Evolutionary conservation across 345 rosid genomes (phyloP), one percentile per base, ranked within the genome.

Genomic region (Populus euphratica): DNA sequence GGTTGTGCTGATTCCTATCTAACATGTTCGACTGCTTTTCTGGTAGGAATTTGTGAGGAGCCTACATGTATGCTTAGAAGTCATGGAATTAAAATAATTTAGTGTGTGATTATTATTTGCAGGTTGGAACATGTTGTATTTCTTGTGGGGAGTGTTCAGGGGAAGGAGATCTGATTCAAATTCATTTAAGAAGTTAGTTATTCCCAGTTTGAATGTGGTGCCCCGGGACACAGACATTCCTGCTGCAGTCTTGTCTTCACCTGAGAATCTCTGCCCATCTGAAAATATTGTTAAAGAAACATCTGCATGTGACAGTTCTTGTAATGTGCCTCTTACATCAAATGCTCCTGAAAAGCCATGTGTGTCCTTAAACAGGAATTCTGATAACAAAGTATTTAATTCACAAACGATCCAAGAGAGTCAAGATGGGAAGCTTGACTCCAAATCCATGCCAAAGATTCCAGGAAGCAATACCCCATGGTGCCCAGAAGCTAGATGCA

Each of bases 61-160:
- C 50, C 11, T 41, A 18, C 29, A 23, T 69, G 72, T 69, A 38
- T 39, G 44, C 8, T 23, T 14, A 41, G 25, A 41, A 11, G 16
- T 38, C 6, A 0, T 47, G 17, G 23, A 54, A 39, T 36, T 29
- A 16, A 25, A 54, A 29, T 70, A 70, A 36, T 72, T 18, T 49
- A 63, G 44, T 27, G 47, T 39, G 33, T 79, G 44, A 69, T 5
- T 52, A 21, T 31, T 71, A 25, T 33, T 72, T 69, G 68, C 79
- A 80, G 83, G 83, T 35, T 96, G 99, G 99, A 96, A 96, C 88
- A 85, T 86, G 87, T 81, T 94, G 62, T 87, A 83, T 86, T 96
- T 90, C 82, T 88, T 96, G 49, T 96, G 99, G 99, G 99, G 97
- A 62, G 97, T 93, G 67, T 96, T 93, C 84, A 90, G 87, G 80